Evolutionary conservation across 306 rosid genomes (phyloP).

Genomic region (Cicer judaicum): DNA sequence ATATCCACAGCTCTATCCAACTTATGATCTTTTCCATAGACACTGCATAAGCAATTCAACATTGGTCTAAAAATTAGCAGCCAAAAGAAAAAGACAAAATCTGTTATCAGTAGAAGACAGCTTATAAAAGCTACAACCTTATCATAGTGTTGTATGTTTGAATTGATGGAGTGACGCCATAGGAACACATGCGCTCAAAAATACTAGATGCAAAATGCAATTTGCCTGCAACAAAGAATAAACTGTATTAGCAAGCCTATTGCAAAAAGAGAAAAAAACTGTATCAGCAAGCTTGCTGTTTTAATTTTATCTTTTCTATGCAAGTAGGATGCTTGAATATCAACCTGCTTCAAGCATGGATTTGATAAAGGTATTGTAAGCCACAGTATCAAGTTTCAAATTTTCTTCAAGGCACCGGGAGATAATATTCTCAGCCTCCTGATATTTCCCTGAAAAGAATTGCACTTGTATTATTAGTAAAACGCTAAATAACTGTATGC

Average conservation of each 20-base stretch:
- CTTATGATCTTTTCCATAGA: constrained; percentile 80
- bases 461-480: constrained; percentile 24
- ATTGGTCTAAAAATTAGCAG: constrained; percentile 31
- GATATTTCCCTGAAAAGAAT: constrained; percentile 68
- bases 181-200: constrained; percentile 70
- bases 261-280: constrained; percentile 1
- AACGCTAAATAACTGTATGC: constrained; percentile 34
- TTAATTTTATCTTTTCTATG: constrained; percentile 21
- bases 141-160: constrained; percentile 93
- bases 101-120: background rate
- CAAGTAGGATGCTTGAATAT: constrained; percentile 36
- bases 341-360: constrained; percentile 92
- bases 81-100: constrained; percentile 17
- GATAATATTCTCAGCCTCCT: constrained; percentile 68
- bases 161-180: constrained; percentile 74
- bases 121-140: constrained; percentile 58
- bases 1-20: constrained; percentile 80
- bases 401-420: constrained; percentile 58
- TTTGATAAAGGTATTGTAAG: constrained; percentile 90
- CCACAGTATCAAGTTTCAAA: constrained; percentile 87
- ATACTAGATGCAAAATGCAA: constrained; percentile 72
- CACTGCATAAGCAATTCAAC: constrained; percentile 60
- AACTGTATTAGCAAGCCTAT: constrained; percentile 45
- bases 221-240: constrained; percentile 63
- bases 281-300: constrained; percentile 47